Evolutionary conservation across 2,329 filamentous ascomycete species (phyloP).

Genomic region (Chrysoporthe deuterocubensis): DNA sequence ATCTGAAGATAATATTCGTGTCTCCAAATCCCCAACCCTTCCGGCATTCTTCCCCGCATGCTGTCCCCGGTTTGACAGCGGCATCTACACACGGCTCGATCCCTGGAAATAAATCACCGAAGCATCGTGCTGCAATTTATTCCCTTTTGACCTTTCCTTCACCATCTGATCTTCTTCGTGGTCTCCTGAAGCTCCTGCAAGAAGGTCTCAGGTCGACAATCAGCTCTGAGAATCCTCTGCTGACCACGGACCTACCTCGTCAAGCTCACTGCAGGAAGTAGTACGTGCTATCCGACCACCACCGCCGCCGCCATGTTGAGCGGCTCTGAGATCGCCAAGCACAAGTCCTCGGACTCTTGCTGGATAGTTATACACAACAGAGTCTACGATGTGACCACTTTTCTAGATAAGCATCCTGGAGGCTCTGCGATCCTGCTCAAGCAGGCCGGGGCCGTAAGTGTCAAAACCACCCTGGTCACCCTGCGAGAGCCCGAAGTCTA

Average conservation of each 20-base stretch:
- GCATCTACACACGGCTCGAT: too few species aligned
- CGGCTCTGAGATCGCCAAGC: slow-evolving; percentile 41
- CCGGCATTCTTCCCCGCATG: neutral
- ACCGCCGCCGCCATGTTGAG: slow-evolving; percentile 29
- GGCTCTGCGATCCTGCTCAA: slow-evolving; percentile 37
- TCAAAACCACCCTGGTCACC: neutral
- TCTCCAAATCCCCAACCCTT: neutral
- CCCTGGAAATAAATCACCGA: too few species aligned
- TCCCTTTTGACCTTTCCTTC: too few species aligned
- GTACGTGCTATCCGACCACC: neutral
- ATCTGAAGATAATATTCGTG: neutral
- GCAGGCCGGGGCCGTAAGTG: slow-evolving; percentile 38
- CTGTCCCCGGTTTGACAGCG: too few species aligned
- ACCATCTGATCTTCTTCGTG: too few species aligned
- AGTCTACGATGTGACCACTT: slow-evolving; percentile 44
- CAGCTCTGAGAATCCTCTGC: too few species aligned
- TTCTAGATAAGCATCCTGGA: slow-evolving; percentile 39
- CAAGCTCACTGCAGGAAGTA: too few species aligned
- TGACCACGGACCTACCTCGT: too few species aligned
- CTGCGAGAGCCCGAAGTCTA: neutral
- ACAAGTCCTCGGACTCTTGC: slow-evolving; percentile 41
- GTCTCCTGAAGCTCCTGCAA: too few species aligned
- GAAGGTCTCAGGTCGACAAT: too few species aligned
- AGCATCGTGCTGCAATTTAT: too few species aligned
- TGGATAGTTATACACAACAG: slow-evolving; percentile 42